Evolutionary conservation across 805 yeast genomes (phyloP).

Genomic region (Sugiyamaella marilandica): DNA sequence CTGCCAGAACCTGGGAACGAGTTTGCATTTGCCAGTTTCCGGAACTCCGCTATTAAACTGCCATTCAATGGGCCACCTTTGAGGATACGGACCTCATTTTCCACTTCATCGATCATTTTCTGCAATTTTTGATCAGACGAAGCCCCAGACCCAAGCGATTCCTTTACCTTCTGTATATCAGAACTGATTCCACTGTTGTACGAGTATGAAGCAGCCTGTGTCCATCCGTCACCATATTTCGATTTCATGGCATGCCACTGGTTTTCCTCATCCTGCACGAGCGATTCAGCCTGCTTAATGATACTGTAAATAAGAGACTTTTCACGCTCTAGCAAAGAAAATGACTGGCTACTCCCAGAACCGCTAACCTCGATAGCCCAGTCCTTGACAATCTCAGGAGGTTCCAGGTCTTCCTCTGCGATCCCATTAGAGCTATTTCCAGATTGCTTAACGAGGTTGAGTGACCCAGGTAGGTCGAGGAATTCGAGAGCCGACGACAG

Average conservation of each 20-base stretch:
- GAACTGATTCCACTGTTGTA: slow-evolving; percentile 26
- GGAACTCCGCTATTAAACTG: slow-evolving; percentile 36
- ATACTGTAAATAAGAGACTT: slow-evolving; percentile 22
- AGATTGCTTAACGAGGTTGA: slow-evolving; percentile 43
- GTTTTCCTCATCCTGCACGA: slow-evolving; percentile 33
- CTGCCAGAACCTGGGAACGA: background rate
- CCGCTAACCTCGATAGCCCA: slow-evolving; percentile 35
- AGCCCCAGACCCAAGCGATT: slow-evolving; percentile 35
- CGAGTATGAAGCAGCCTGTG: slow-evolving; percentile 35
- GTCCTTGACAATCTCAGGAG: slow-evolving; percentile 38
- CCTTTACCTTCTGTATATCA: slow-evolving; percentile 31
- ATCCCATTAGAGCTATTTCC: slow-evolving; percentile 29
- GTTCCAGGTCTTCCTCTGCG: slow-evolving; percentile 30
- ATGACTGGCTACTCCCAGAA: slow-evolving; percentile 17
- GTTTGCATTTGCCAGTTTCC: slow-evolving; percentile 13
- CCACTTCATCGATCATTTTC: slow-evolving; percentile 43
- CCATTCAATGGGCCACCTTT: slow-evolving; percentile 41
- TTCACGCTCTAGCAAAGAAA: slow-evolving; percentile 25
- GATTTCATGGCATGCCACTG: slow-evolving; percentile 34
- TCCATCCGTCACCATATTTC: slow-evolving; percentile 37
- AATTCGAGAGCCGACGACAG: slow-evolving; percentile 74
- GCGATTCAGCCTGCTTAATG: slow-evolving; percentile 29
- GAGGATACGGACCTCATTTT: slow-evolving; percentile 42
- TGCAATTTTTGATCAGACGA: slow-evolving; percentile 52
- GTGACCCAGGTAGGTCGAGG: slow-evolving; percentile 65